Base-by-base conservation (phyloP, 2,329 filamentous ascomycete species). In the Fusarium setosum region DNA sequence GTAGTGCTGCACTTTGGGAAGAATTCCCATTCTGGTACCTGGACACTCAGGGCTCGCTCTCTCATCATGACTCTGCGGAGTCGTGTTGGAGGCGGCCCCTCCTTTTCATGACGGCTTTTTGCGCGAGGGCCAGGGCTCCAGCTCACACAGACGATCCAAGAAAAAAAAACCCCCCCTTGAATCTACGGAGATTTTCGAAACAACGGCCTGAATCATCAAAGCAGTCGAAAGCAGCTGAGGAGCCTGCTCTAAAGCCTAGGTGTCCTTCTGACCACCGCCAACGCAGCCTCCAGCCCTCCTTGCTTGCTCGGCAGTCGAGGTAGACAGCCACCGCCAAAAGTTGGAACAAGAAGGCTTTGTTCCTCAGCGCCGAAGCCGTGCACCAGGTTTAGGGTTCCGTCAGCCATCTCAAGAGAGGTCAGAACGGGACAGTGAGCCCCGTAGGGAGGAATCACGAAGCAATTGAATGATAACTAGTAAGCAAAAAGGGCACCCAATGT, bases 261-360 rank as follows among this genome's bases (percentile, higher is more conserved):
- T 67, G 64, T 48, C 63, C 64, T 67, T 63, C 51, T 67, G 63
- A 67, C 59, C 63, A 50, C 29, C 52, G 56, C 44, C 54, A 59
- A 55, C 51, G 42, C 48, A 63, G 49, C 45, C 34, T 57, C 41
- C 40, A 44, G 20, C 40, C 48, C 51, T 63, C 51, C 48, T 45
- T 54, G 38, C 48, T 47, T 53, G 45, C 44, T 57, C 37, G 37
- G 31, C 10, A 44, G 54, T 57, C 38, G 23, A 51, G 32, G 55
- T 37, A 32, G 48, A 37, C 38, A 34, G 50, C 40, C 48, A 64
- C 47, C 23, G 18, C 21, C 31, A 17, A 24, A 23, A 52, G 26
- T 12, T 52, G 49, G 38, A n/a, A 35, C 24, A n/a, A 52, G 34
- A 34, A 9, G 34, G 34, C 34, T 58, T 51, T 63, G 48, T 63